Percentiles rank a stretch among this genome's conserved stretches.
phyloP scores from a whole-genome alignment of 306 rosid genomes.

The Sicyos edulis region DNA sequence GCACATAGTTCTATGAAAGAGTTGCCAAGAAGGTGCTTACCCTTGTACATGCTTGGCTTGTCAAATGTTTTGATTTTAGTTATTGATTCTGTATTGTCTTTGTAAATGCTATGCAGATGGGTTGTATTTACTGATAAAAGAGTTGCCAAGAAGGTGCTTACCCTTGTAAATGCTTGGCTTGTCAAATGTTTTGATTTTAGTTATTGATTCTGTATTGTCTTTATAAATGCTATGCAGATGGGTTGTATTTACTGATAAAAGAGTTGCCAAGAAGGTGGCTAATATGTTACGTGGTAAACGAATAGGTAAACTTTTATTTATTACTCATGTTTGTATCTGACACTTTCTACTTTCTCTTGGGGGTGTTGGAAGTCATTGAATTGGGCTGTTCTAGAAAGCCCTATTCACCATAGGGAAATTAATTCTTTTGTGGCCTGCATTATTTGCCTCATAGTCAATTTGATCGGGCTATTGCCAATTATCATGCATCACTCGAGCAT shows the following conservation, averaged over 20 bases:
- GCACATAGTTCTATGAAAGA: conserved; percentile 7
- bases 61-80: background rate
- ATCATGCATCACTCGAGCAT: no score
- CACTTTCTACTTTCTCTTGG: no score
- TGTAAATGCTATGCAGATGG: conserved; percentile 53
- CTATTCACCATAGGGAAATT: no score
- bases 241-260: conserved; percentile 74
- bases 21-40: background rate
- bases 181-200: background rate
- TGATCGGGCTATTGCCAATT: no score
- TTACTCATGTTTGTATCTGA: background rate
- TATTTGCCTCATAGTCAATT: no score
- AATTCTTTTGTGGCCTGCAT: no score
- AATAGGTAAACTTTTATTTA: conserved; percentile 44
- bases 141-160: conserved; percentile 42
- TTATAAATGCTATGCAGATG: conserved; percentile 46
- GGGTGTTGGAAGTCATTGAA: no score
- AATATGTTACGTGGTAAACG: conserved; percentile 76
- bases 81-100: background rate
- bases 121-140: conserved; percentile 67
- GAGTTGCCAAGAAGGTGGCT: conserved; percentile 75
- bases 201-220: conserved; percentile 7
- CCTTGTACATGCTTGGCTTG: background rate
- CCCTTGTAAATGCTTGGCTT: background rate
- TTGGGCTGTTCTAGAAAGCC: no score